Evolutionary conservation across 371 early-diverging fungal genomes (phyloP).

Genomic region (Circinella minor): DNA sequence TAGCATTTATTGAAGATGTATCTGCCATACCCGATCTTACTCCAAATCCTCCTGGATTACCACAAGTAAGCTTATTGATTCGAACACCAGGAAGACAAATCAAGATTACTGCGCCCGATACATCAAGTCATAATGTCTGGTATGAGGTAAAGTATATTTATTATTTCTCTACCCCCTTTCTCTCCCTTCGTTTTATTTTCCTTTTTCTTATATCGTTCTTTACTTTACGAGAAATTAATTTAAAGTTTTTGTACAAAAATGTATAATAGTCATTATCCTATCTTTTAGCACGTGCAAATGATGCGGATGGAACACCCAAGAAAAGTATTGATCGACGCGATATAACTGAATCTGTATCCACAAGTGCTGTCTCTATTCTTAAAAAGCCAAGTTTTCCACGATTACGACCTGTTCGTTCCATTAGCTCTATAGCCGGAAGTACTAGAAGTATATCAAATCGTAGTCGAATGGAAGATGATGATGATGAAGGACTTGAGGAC

Average conservation of each 20-base stretch:
- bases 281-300: slow-evolving; percentile 27
- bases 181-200: too few relatives aligned
- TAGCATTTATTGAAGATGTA: slow-evolving; percentile 67
- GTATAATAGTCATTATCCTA: slow-evolving; percentile 35
- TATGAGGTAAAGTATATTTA: slow-evolving; percentile 34
- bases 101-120: slow-evolving; percentile 70
- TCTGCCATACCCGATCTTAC: slow-evolving; percentile 43
- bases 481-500: slow-evolving; percentile 54
- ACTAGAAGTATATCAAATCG: slow-evolving; percentile 1
- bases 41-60: slow-evolving; percentile 41
- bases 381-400: slow-evolving; percentile 41
- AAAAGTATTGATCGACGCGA: slow-evolving; percentile 14
- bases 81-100: slow-evolving; percentile 69
- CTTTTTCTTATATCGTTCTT: too few relatives aligned
- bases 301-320: slow-evolving; percentile 12
- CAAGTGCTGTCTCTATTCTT: slow-evolving; percentile 29
- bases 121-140: slow-evolving; percentile 75
- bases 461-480: slow-evolving; percentile 19
- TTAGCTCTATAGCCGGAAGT: slow-evolving; percentile 19
- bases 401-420: slow-evolving; percentile 18
- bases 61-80: slow-evolving; percentile 65
- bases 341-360: slow-evolving; percentile 12
- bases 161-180: too few relatives aligned
- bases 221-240: too few relatives aligned
- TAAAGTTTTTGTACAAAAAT: too few relatives aligned